Evolutionary conservation across 2,329 filamentous ascomycete genomes (phyloP).

Genomic region (Nigrospora osmanthi): DNA sequence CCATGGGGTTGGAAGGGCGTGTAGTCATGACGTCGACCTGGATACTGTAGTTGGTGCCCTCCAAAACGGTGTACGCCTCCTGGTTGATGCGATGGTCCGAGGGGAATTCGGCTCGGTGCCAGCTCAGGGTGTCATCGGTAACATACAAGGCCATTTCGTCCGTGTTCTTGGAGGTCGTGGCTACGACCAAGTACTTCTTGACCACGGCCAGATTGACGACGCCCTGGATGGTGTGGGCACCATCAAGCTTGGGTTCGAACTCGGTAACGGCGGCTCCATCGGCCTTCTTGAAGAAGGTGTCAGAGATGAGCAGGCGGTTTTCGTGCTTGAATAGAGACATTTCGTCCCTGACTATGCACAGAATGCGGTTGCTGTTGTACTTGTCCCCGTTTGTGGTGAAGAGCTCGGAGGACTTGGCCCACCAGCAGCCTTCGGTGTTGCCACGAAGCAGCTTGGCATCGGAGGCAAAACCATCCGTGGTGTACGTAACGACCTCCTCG

Average conservation of each 20-base stretch:
- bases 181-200: conserved; percentile 80
- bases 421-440: conserved; percentile 71
- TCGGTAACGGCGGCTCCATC: conserved; percentile 43
- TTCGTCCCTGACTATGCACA: conserved; percentile 73
- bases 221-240: conserved; percentile 66
- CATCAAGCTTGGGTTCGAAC: conserved; percentile 71
- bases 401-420: conserved; percentile 69
- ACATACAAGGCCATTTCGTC: conserved; percentile 90
- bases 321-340: conserved; percentile 65
- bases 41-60: conserved; percentile 96
- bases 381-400: conserved; percentile 65
- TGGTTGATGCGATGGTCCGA: conserved; percentile 73
- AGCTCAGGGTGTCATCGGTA: conserved; percentile 72
- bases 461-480: conserved; percentile 74
- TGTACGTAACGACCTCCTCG: conserved; percentile 62
- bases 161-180: conserved; percentile 69
- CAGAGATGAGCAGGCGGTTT: conserved; percentile 72
- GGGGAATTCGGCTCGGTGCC: conserved; percentile 89
- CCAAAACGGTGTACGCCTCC: conserved; percentile 85
- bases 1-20: conserved; percentile 62
- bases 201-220: conserved; percentile 76
- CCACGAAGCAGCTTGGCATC: conserved; percentile 56
- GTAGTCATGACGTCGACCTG: conserved; percentile 86
- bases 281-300: conserved; percentile 66
- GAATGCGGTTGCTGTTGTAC: conserved; percentile 59